phyloP scores from a whole-genome alignment of 2,329 filamentous ascomycete genomes.

The Penicillium sp. region DNA sequence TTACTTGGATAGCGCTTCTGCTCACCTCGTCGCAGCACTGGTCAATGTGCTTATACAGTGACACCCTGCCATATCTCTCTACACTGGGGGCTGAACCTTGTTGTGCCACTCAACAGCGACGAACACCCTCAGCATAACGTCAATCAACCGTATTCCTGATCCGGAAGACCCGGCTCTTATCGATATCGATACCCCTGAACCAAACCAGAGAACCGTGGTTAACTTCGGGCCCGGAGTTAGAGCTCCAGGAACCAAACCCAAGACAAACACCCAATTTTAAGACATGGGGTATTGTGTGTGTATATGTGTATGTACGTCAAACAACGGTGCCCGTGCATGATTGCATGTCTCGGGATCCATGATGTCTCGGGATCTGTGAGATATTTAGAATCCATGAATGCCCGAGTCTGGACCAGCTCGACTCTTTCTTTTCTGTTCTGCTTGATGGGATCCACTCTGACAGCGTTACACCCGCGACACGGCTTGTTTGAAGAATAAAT shows the following conservation, averaged over 20 bases:
- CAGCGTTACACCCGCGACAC: neutral
- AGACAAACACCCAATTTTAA: conserved; percentile 2
- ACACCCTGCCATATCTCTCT: neutral
- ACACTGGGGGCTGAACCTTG: neutral
- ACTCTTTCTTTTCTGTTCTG: neutral
- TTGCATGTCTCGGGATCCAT: neutral
- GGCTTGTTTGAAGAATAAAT: conserved; percentile 1
- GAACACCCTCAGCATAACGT: neutral
- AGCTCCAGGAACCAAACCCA: neutral
- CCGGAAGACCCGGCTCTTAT: neutral
- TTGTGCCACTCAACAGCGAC: neutral
- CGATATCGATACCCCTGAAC: neutral
- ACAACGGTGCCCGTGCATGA: neutral
- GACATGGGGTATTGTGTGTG: conserved; percentile 1
- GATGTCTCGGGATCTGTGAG: neutral
- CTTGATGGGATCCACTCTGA: neutral
- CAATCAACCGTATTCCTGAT: neutral
- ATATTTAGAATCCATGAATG: neutral
- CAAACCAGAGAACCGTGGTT: neutral
- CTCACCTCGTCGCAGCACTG: conserved; percentile 1
- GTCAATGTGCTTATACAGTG: conserved; percentile 5
- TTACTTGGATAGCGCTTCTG: conserved; percentile 11
- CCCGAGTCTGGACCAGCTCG: neutral
- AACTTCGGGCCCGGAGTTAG: neutral
- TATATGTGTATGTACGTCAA: neutral